These are phyloP conservation scores for Colletotrichum sansevieriae DNA, from an alignment of 2,329 filamentous ascomycete species.

Conservation along the genomic window DNA sequence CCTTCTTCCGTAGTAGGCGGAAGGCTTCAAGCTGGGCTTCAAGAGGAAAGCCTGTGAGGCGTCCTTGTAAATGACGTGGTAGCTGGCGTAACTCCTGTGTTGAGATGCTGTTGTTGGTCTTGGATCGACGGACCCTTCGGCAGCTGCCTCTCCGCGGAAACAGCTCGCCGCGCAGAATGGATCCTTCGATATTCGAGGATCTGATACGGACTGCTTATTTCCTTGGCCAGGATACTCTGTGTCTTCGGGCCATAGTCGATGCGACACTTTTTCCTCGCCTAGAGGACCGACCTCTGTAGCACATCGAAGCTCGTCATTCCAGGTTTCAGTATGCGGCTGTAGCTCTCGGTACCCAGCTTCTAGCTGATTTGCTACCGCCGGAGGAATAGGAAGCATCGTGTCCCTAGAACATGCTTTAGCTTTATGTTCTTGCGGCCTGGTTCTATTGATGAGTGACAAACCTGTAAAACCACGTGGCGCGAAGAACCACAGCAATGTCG, in stretches of 20 bases:
- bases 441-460: slow-evolving; percentile 47
- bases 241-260: slow-evolving; percentile 82
- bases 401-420: slow-evolving; percentile 61
- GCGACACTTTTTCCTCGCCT: slow-evolving; percentile 91
- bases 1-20: slow-evolving; percentile 83
- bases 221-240: slow-evolving; percentile 46
- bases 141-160: slow-evolving; percentile 70
- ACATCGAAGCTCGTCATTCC: slow-evolving; percentile 90
- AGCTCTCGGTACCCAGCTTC: slow-evolving; percentile 92
- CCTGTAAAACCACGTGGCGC: slow-evolving; percentile 97
- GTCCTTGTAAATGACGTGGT: slow-evolving; percentile 90
- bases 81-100: slow-evolving; percentile 75
- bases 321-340: slow-evolving; percentile 90
- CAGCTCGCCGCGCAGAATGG: slow-evolving; percentile 72
- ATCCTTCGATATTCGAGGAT: slow-evolving; percentile 61
- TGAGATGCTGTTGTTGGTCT: slow-evolving; percentile 54
- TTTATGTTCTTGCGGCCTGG: not conserved
- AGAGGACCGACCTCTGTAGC: slow-evolving; percentile 90
- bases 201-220: slow-evolving; percentile 49
- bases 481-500: slow-evolving; percentile 83
- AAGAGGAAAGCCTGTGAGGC: slow-evolving; percentile 83
- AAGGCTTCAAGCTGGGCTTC: slow-evolving; percentile 87
- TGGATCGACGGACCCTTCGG: slow-evolving; percentile 63
- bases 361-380: slow-evolving; percentile 88
- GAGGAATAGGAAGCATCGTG: slow-evolving; percentile 90